These are phyloP conservation scores for Chrysoporthe austroafricana DNA, from an alignment of 2,329 filamentous ascomycete genomes.

Conservation along the genomic window DNA sequence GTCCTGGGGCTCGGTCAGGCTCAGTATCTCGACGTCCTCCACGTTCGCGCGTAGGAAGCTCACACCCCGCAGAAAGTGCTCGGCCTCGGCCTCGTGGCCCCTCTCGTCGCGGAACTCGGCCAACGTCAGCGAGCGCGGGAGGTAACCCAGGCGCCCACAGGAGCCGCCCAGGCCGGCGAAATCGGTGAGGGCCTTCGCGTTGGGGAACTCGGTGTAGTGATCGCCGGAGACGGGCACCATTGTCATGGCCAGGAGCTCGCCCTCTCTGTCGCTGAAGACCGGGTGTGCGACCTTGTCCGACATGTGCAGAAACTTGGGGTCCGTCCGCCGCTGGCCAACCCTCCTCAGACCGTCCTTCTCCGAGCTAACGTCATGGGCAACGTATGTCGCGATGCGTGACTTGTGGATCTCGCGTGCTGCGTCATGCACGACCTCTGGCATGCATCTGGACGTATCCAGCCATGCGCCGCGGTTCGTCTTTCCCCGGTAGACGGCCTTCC, in stretches of 20 bases:
- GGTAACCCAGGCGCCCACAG: background rate
- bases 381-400: background rate
- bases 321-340: background rate
- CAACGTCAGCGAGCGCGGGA: slow-evolving; percentile 7
- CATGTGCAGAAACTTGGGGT: background rate
- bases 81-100: background rate
- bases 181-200: background rate
- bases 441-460: slow-evolving; percentile 24
- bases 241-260: slow-evolving; percentile 19
- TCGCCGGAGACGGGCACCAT: slow-evolving; percentile 19
- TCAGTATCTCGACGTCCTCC: slow-evolving; percentile 52
- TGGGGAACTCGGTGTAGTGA: slow-evolving; percentile 14
- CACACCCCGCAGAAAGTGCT: slow-evolving; percentile 19
- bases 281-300: slow-evolving; percentile 6
- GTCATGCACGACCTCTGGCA: slow-evolving; percentile 19
- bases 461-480: slow-evolving; percentile 20
- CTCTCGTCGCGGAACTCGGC: slow-evolving; percentile 4
- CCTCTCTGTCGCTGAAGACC: slow-evolving; percentile 4
- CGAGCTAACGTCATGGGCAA: background rate
- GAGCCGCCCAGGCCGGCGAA: slow-evolving; percentile 9
- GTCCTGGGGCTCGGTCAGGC: slow-evolving; percentile 33
- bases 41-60: slow-evolving; percentile 53
- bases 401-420: slow-evolving; percentile 19
- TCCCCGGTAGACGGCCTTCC: slow-evolving; percentile 11
- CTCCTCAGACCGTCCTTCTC: background rate